Evolutionary conservation across 2,329 filamentous ascomycete species (phyloP), one percentile per base, ranked within the genome.

Genomic region (Paecilomyces dactylethromorphus): DNA sequence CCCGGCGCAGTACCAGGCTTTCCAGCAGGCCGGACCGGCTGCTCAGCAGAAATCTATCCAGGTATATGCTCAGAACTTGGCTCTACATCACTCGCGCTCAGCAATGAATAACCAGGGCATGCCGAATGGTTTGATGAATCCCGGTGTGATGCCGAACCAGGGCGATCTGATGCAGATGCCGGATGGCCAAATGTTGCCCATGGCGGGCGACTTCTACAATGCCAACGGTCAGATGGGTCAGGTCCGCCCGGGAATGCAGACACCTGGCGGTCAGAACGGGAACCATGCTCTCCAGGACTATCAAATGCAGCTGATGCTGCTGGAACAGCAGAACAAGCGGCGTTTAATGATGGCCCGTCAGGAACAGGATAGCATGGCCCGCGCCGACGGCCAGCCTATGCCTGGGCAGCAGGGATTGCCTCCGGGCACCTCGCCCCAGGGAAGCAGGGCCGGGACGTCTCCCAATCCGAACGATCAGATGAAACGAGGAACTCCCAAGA

Each of bases 21-120:
- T 87, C 74, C 82, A 80, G 72, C 76, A 81, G 78, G 74, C 69
- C 63, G 74, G 72, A 59, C 82, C 84, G 59, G 80, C 81, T 64
- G 82, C 86, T 63, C 90, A 93, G 80, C 83, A 87, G 71, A 95
- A 95, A 81, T 88, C 88, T 69, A 89, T 96, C 74, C 87, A 91
- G 76, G 87, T 90, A 74, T 96, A 96, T 82, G 87, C 90, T 73
- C 87, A 91, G 76, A 90, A 87, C 76, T 84, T 96, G 72, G 86
- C 89, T 76, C 87, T 92, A 76, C 89, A 93, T 76, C 89, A 92
- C 70, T 70, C 72, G 74, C 88, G 88, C 76, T 78, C 88, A 90
- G 81, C 81, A 76, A 88, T 94, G 83, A 88, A 88, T 73, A 88
- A 87, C 75, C 90, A 91, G 81, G 85, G 86, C 74, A 88, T 92